These are phyloP conservation scores for Strobilomyces echinocephalus DNA, from an alignment of 768 basidiomycete genomes.

Conservation along the genomic window DNA sequence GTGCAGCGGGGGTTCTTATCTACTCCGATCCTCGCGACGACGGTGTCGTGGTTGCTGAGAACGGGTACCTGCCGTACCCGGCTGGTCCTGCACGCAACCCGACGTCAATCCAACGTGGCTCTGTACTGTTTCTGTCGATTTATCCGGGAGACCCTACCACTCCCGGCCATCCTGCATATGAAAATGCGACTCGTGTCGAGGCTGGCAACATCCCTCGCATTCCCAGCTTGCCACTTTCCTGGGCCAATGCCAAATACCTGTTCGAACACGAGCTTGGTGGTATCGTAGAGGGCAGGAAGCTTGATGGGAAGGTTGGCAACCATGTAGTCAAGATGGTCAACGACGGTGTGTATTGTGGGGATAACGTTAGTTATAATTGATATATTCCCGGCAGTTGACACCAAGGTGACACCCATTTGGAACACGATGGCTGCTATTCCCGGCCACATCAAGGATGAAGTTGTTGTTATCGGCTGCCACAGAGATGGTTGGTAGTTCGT, in stretches of 20 bases:
- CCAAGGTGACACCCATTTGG: slow-evolving; percentile 84
- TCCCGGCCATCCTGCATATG: slow-evolving; percentile 82
- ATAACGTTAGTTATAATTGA: neutral
- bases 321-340: slow-evolving; percentile 48
- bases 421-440: slow-evolving; percentile 83
- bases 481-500: slow-evolving; percentile 60
- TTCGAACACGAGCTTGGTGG: slow-evolving; percentile 50
- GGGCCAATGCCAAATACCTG: slow-evolving; percentile 73
- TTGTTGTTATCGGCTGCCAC: slow-evolving; percentile 82
- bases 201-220: slow-evolving; percentile 64
- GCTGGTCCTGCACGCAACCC: slow-evolving; percentile 84
- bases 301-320: slow-evolving; percentile 48
- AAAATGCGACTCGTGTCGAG: slow-evolving; percentile 63
- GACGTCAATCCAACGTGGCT: slow-evolving; percentile 78
- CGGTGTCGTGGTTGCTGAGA: slow-evolving; percentile 67
- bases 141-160: slow-evolving; percentile 82
- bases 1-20: slow-evolving; percentile 73
- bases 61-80: slow-evolving; percentile 71
- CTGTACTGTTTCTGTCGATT: slow-evolving; percentile 61
- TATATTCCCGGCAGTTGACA: slow-evolving; percentile 48
- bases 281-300: slow-evolving; percentile 33
- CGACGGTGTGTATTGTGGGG: slow-evolving; percentile 37
- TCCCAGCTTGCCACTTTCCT: slow-evolving; percentile 84
- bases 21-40: slow-evolving; percentile 87
- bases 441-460: slow-evolving; percentile 76